phyloP scores from a whole-genome alignment of 306 rosid genomes.

The Quercus variabilis region DNA sequence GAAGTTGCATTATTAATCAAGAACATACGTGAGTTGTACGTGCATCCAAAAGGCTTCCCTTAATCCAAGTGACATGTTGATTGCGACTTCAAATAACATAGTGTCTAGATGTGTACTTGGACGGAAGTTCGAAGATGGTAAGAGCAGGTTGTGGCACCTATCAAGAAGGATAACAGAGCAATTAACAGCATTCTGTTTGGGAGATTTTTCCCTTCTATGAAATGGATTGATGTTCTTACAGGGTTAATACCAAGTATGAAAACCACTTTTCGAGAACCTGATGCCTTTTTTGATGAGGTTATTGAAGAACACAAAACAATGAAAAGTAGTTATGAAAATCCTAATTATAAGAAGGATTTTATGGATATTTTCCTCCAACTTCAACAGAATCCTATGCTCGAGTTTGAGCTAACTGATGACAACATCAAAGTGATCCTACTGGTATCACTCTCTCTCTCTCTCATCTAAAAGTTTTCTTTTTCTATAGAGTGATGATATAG shows the following conservation, averaged over 20 bases:
- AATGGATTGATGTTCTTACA: slow-evolving; percentile 38
- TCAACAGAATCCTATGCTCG: not conserved
- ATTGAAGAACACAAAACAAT: slow-evolving; percentile 22
- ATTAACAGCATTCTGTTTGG: not conserved
- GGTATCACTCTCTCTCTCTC: slow-evolving; percentile 5
- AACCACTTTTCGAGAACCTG: not conserved
- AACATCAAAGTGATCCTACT: slow-evolving; percentile 25
- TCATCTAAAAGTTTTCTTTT: too few species aligned
- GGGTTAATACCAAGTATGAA: slow-evolving; percentile 17
- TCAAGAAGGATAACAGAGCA: not conserved
- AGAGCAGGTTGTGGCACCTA: not conserved
- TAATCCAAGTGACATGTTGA: slow-evolving; percentile 28
- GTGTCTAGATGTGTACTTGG: slow-evolving; percentile 32
- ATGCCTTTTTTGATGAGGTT: slow-evolving; percentile 24
- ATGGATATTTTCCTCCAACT: slow-evolving; percentile 23
- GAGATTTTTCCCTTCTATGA: slow-evolving; percentile 37
- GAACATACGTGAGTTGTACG: not conserved
- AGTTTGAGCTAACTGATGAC: slow-evolving; percentile 1
- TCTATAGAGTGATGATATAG: too few species aligned
- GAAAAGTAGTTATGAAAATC: too few species aligned
- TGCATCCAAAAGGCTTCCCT: not conserved
- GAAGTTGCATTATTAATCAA: slow-evolving; percentile 11
- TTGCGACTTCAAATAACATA: slow-evolving; percentile 11
- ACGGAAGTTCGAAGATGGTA: not conserved
- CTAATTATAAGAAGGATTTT: not conserved